Evolutionary conservation across 2,329 filamentous ascomycete species (phyloP), one percentile per base, ranked within the genome.

Genomic region (Sporothrix phasma): DNA sequence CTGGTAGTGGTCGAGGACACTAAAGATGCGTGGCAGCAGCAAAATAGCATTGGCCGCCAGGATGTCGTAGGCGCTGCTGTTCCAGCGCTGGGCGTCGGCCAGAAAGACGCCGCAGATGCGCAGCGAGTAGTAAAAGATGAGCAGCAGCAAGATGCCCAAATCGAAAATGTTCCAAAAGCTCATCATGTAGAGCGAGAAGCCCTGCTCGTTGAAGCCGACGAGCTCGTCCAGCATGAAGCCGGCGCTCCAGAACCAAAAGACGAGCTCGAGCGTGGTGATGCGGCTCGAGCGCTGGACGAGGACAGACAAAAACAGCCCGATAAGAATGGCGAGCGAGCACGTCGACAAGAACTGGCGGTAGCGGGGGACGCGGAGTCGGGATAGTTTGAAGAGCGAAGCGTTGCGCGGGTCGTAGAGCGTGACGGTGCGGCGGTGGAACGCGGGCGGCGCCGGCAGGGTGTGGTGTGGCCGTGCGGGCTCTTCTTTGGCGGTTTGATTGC

Each of bases 161-260:
- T 97, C 93, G 74, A 97, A 96, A 43, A 92, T 85, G 74, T 97
- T 97, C 93, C 93, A 97, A 74, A 97, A 94, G 73, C 91, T 96
- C 86, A 97, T 93, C 71, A 97, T 90, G 76, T 97, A 97, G 34
- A 97, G 83, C 43, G 92, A 92, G 73, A 97, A 97, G 2, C 93
- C 93, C 75, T 97, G 92, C 74, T 97, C 93, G 69, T 92, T 96
- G 79, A 97, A 97, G 11, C 92, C 92, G 19, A 97, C 92, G 24
- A 97, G 83, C 75, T 97, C 93, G 71, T 97, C 93, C 37, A 97
- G 84, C 91, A 97, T 96, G 75, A 95, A 97, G 0, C 93, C 93
- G 29, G 91, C 90, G 72, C 91, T 96, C 92, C 93, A 97, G 74
- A 97, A 90, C 93, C 93, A 97, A 76, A 97, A 97, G 13, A 96